Percentiles rank a stretch among this genome's conserved stretches.
phyloP scores from a whole-genome alignment of 2,329 filamentous ascomycete genomes.

The Diplodia mutila region DNA sequence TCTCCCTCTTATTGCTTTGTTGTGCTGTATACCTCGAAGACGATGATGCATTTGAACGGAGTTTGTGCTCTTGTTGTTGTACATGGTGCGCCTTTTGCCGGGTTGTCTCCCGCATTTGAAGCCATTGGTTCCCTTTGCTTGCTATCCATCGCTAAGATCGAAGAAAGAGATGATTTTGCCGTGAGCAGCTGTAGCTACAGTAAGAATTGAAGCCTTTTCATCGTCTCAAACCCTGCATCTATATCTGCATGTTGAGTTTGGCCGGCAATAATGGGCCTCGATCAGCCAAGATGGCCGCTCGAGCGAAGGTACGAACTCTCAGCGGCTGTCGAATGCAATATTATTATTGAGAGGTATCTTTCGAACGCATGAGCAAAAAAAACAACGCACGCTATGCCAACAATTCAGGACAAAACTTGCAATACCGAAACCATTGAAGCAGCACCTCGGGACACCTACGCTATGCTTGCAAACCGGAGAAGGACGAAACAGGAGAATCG shows the following conservation, averaged over 20 bases:
- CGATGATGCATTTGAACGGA: background rate
- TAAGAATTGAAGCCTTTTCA: too few relatives aligned
- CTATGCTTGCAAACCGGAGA: background rate
- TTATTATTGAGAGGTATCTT: background rate
- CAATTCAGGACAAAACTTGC: background rate
- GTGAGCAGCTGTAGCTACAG: background rate
- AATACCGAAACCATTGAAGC: background rate
- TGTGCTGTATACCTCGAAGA: slow-evolving; percentile 15
- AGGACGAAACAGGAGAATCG: too few relatives aligned
- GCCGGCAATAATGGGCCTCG: too few relatives aligned
- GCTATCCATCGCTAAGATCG: background rate
- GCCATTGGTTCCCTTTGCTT: background rate
- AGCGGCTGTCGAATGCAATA: background rate
- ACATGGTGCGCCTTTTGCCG: background rate
- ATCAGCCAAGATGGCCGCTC: background rate
- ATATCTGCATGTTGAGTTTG: background rate
- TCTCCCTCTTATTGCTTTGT: background rate
- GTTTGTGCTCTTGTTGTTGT: background rate
- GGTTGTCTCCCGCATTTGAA: background rate
- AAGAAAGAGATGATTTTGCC: background rate
- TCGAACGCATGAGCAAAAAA: background rate
- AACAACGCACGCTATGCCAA: too few relatives aligned
- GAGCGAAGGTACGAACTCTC: background rate
- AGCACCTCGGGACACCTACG: background rate
- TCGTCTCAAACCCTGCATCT: background rate